A percentile compares a stretch with the other conserved stretches of the same genome.
These are phyloP conservation scores for Coelastrella sp. DNA, from an alignment of 139 green algal genomes.

Conservation along the genomic window DNA sequence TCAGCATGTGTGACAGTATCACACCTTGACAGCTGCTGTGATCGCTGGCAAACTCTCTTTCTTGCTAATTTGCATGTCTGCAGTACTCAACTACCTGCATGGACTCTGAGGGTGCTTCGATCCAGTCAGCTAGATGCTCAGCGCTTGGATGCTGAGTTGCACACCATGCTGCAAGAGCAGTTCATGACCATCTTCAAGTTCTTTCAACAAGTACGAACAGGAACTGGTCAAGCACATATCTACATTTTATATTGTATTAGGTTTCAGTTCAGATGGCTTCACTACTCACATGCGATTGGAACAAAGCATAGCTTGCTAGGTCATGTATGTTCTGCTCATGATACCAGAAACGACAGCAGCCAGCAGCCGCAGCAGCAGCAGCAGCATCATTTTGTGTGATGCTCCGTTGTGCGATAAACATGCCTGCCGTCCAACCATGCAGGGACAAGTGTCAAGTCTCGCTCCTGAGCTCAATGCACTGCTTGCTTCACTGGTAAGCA, in stretches of 20 bases:
- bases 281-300: too few species aligned
- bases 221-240: too few species aligned
- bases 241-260: too few species aligned
- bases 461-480: slow-evolving; percentile 43
- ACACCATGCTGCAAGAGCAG: slow-evolving; percentile 84
- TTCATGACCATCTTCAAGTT: slow-evolving; percentile 77
- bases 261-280: too few species aligned
- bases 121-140: slow-evolving; percentile 86
- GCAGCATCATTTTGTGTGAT: too few species aligned
- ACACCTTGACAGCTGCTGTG: not conserved
- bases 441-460: slow-evolving; percentile 25
- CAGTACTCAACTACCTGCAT: slow-evolving; percentile 19
- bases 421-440: too few species aligned
- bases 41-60: not conserved
- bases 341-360: too few species aligned
- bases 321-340: too few species aligned
- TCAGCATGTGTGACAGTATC: too few species aligned
- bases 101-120: slow-evolving; percentile 73
- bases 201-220: slow-evolving; percentile 71
- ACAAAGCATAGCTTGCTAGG: too few species aligned
- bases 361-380: too few species aligned
- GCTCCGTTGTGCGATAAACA: too few species aligned
- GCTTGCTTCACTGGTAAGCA: slow-evolving; percentile 32
- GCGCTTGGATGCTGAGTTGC: slow-evolving; percentile 86
- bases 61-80: not conserved